Conservation (phyloP, 495 filamentous ascomycete genomes). For the Xylaria nigripes region DNA sequence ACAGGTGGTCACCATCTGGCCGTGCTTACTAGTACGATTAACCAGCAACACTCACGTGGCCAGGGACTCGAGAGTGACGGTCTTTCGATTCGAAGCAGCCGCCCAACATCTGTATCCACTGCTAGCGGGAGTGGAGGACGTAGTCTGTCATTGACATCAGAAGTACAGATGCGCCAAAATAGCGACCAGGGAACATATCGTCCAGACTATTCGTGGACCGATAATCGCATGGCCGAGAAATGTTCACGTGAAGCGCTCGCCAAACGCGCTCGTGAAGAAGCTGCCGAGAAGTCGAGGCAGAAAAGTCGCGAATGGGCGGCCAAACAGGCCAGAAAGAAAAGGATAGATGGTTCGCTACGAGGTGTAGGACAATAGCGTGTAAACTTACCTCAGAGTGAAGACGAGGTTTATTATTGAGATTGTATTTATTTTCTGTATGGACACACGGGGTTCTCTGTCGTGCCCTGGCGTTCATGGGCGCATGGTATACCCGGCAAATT, state of each 20-base stretch:
- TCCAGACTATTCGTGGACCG: slow-evolving; percentile 42
- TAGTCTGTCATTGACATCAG: slow-evolving; percentile 40
- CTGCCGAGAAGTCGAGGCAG: slow-evolving; percentile 56
- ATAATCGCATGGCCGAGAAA: slow-evolving; percentile 44
- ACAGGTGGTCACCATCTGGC: slow-evolving; percentile 8
- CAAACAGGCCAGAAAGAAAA: slow-evolving; percentile 41
- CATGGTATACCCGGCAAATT: slow-evolving; percentile 4
- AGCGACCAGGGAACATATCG: slow-evolving; percentile 56
- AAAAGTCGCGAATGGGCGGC: slow-evolving; percentile 63
- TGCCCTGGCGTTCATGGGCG: slow-evolving; percentile 16
- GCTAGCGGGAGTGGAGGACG: slow-evolving; percentile 34
- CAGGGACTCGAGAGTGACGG: slow-evolving; percentile 14
- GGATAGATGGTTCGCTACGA: slow-evolving; percentile 13
- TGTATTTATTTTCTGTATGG: slow-evolving; percentile 1
- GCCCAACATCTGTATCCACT: slow-evolving; percentile 31
- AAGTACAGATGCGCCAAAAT: slow-evolving; percentile 41
- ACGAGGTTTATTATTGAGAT: neutral
- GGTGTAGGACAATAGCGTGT: slow-evolving; percentile 8
- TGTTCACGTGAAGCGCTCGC: slow-evolving; percentile 50
- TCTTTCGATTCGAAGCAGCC: slow-evolving; percentile 18
- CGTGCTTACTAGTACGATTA: slow-evolving; percentile 18
- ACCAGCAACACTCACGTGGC: slow-evolving; percentile 18
- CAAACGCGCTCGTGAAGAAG: slow-evolving; percentile 51
- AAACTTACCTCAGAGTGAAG: neutral
- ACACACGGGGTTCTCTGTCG: neutral